Percentiles rank a stretch among this genome's conserved stretches.
phyloP scores from a whole-genome alignment of 2,329 filamentous ascomycete species.

The Talaromyces rugulosus region DNA sequence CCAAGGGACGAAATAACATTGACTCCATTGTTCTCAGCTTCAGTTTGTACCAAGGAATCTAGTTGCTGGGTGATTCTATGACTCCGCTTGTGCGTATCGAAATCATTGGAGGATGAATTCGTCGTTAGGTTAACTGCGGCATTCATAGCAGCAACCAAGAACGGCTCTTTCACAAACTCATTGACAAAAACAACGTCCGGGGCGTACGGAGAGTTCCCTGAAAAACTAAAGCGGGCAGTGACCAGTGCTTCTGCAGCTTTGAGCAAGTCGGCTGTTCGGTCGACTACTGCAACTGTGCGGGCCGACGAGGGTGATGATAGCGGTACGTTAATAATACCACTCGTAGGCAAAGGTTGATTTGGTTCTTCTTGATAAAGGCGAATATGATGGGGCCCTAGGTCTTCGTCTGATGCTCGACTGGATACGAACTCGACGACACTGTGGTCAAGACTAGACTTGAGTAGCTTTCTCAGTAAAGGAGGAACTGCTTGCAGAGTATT shows the following conservation, averaged over 20 bases:
- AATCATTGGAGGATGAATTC: conserved; percentile 12
- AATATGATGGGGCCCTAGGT: conserved; percentile 24
- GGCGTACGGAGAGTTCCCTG: conserved; percentile 56
- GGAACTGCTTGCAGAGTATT: conserved; percentile 5
- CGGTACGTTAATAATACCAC: background rate
- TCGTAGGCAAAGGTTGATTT: background rate
- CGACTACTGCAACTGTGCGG: conserved; percentile 54
- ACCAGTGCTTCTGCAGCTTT: conserved; percentile 52
- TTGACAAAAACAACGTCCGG: conserved; percentile 63
- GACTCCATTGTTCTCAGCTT: background rate
- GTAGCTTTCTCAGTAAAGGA: background rate
- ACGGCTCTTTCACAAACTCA: conserved; percentile 55
- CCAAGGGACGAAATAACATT: conserved; percentile 1
- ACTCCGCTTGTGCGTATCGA: conserved; percentile 1
- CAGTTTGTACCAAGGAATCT: background rate
- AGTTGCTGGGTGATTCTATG: background rate
- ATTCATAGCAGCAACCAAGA: conserved; percentile 48
- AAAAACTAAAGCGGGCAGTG: conserved; percentile 51
- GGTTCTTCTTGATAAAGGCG: conserved; percentile 5
- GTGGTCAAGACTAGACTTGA: conserved; percentile 18
- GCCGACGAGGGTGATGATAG: conserved; percentile 19
- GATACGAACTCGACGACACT: conserved; percentile 34
- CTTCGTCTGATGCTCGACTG: conserved; percentile 31
- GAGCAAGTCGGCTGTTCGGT: conserved; percentile 54
- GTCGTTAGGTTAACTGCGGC: conserved; percentile 10